Conservation (phyloP, 805 yeast species). For the Pichia paraexigua region DNA sequence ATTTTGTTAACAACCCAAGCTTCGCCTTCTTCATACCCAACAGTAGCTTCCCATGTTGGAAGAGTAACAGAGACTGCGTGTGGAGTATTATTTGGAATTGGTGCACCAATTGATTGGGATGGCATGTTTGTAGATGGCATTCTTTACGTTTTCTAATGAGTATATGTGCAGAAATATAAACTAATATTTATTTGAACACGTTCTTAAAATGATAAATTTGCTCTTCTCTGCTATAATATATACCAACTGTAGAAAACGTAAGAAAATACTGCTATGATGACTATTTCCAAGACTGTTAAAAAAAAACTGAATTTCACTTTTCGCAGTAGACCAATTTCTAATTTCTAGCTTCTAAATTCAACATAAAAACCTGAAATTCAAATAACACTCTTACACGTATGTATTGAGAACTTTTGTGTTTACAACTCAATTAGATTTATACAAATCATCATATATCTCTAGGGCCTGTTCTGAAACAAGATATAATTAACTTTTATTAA, state of each 20-base stretch:
- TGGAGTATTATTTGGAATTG: conserved; percentile 82
- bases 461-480: not conserved
- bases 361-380: not conserved
- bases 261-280: not conserved
- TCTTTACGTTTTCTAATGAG: not conserved
- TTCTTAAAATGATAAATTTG: no score
- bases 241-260: not conserved
- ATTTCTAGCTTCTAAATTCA: no score
- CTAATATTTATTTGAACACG: not conserved
- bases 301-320: not conserved
- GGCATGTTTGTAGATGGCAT: conserved; percentile 9
- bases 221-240: not conserved
- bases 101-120: conserved; percentile 56
- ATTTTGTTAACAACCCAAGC: conserved; percentile 69
- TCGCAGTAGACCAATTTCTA: not conserved
- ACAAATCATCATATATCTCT: no score
- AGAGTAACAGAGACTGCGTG: conserved; percentile 94
- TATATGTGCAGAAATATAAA: not conserved
- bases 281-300: no score
- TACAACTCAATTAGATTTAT: not conserved
- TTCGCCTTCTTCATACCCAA: conserved; percentile 89
- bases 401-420: no score
- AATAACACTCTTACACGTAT: not conserved
- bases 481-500: not conserved
- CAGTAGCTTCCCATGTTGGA: conserved; percentile 92